Base-by-base conservation (phyloP, 2,329 filamentous ascomycete genomes). In the Fusarium tuaranense region DNA sequence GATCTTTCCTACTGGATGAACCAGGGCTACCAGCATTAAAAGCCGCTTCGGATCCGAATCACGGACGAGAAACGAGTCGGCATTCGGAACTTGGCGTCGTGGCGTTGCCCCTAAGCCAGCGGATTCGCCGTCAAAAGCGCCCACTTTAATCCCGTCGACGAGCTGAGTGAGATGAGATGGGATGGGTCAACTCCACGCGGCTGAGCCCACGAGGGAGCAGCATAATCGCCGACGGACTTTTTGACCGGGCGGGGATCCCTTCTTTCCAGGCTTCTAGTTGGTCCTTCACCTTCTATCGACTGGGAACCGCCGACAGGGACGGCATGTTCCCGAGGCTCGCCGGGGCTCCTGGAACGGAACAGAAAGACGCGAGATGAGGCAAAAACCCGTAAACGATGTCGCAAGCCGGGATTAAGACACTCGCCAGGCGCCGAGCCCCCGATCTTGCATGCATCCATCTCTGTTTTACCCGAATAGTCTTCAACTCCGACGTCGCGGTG, bases 201-300 rank as follows among this genome's bases (percentile, higher is more conserved):
- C 48, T 53, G 48, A 53, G 48, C 25, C 46, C 22, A 51, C n/a
- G 13, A 66, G 53, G 27, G 48, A 65, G 38, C 10, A 48, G 57
- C 7, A 51, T 59, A 77, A 70, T 36, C 57, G n/a, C 71, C 71
- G 68, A 65, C 73, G 75, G 72, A 59, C 51, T 69, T 75, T 73
- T 20, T 61, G 48, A 39, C 38, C 27, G 30, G 18, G 51, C 53
- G 59, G 48, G 60, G 63, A 36, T 64, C n/a, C 7, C n/a, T n/a
- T 22, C 10, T 32, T 32, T 60, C 14, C 22, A 39, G 25, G 7
- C 38, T 32, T 60, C 16, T 27, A 27, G 57, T 59, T 59, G 57
- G 57, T 20, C 57, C 57, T 39, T 59, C 36, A 59, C 57, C 57
- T 58, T 51, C 55, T 67, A 62, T 44, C 62, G 38, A 55, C 55